These are phyloP conservation scores for Platismatia glauca DNA, from an alignment of 495 filamentous ascomycete genomes.

Conservation along the genomic window DNA sequence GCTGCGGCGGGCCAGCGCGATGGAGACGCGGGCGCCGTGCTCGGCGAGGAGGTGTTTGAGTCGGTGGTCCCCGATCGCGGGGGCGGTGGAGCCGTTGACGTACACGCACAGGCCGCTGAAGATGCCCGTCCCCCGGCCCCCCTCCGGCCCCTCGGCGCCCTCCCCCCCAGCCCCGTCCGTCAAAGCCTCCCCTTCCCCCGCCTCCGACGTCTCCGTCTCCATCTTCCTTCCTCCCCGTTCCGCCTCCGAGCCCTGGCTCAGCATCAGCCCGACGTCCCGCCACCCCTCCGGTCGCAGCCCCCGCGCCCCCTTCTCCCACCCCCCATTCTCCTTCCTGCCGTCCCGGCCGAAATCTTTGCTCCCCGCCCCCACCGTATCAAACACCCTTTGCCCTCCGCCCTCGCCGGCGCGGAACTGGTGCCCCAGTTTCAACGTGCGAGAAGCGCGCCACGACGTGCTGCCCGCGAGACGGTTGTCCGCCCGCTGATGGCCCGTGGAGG, in stretches of 20 bases:
- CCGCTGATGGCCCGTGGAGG: constrained; percentile 70
- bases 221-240: constrained; percentile 18
- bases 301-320: constrained; percentile 38
- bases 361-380: constrained; percentile 46
- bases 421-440: constrained; percentile 54
- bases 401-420: constrained; percentile 53
- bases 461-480: constrained; percentile 52
- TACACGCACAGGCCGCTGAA: constrained; percentile 66
- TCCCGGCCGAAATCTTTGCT: constrained; percentile 20
- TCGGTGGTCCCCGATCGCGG: constrained; percentile 74
- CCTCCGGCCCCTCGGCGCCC: constrained; percentile 20
- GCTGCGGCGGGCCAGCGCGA: constrained; percentile 56
- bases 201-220: constrained; percentile 15
- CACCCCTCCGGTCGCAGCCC: constrained; percentile 34
- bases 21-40: constrained; percentile 61
- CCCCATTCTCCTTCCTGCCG: constrained; percentile 27
- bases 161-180: constrained; percentile 28
- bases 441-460: constrained; percentile 62
- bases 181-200: constrained; percentile 15
- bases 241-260: constrained; percentile 30
- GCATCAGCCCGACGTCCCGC: constrained; percentile 35
- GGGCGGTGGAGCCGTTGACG: constrained; percentile 80
- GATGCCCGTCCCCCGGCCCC: constrained; percentile 39
- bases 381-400: constrained; percentile 43
- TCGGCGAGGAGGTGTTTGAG: constrained; percentile 68